Conservation (phyloP, 805 yeast species). For the Teunomyces funiuensis region DNA sequence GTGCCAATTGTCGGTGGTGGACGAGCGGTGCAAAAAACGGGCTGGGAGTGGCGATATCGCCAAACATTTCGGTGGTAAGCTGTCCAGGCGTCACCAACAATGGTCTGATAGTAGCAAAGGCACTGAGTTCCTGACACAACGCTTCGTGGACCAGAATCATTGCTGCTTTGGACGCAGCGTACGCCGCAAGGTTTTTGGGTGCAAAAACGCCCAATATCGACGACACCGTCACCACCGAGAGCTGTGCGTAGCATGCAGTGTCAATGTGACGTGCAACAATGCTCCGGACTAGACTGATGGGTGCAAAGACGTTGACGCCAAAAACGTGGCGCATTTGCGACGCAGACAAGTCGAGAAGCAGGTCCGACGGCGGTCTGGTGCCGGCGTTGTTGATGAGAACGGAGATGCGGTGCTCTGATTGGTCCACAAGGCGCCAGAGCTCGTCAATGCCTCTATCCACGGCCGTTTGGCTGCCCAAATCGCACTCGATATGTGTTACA, state of each 20-base stretch:
- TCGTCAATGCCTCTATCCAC: constrained; percentile 14
- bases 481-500: constrained; percentile 25
- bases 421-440: constrained; percentile 9
- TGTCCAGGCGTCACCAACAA: constrained; percentile 53
- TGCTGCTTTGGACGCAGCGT: constrained; percentile 52
- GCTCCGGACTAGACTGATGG: constrained; percentile 22
- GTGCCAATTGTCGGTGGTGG: constrained; percentile 37
- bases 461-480: constrained; percentile 18
- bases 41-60: constrained; percentile 41
- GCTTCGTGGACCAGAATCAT: constrained; percentile 45
- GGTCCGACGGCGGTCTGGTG: constrained; percentile 31
- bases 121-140: constrained; percentile 37
- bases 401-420: constrained; percentile 19
- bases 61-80: constrained; percentile 48
- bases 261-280: constrained; percentile 22
- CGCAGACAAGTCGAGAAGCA: constrained; percentile 24
- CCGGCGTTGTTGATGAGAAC: constrained; percentile 52
- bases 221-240: constrained; percentile 44
- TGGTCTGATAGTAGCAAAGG: constrained; percentile 25
- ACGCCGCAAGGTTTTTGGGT: constrained; percentile 47
- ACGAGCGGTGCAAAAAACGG: constrained; percentile 50
- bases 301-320: constrained; percentile 34
- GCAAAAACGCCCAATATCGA: constrained; percentile 51
- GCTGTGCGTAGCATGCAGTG: constrained; percentile 6
- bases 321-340: constrained; percentile 24